These are phyloP conservation scores for Brassica cretica DNA, from an alignment of 345 rosid species.

Conservation along the genomic window DNA sequence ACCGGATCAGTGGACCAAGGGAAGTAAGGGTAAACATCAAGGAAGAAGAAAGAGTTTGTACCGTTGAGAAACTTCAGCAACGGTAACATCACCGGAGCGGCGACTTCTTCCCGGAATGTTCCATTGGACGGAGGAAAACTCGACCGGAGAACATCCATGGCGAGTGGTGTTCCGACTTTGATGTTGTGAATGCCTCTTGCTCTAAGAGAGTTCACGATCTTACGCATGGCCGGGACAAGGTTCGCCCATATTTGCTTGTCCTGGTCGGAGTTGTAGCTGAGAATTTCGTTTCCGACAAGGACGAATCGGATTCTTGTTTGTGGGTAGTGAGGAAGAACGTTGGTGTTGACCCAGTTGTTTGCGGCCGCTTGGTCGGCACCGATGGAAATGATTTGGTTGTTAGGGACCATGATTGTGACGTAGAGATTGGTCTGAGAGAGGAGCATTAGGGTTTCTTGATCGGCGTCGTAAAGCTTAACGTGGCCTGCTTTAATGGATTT, in stretches of 20 bases:
- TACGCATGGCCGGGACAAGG: slow-evolving; percentile 71
- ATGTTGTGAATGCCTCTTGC: slow-evolving; percentile 48
- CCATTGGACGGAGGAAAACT: slow-evolving; percentile 75
- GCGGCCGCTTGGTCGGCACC: slow-evolving; percentile 49
- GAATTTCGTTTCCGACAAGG: slow-evolving; percentile 69
- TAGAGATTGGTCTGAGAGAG: slow-evolving; percentile 52
- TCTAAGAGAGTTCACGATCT: slow-evolving; percentile 48
- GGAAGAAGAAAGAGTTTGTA: slow-evolving; percentile 64
- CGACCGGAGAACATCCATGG: slow-evolving; percentile 60
- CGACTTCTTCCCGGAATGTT: slow-evolving; percentile 54
- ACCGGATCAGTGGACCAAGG: slow-evolving; percentile 59
- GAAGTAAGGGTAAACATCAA: slow-evolving; percentile 79
- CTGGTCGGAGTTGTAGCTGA: slow-evolving; percentile 50
- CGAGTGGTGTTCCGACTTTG: slow-evolving; percentile 71
- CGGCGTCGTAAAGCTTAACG: slow-evolving; percentile 62
- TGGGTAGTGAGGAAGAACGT: slow-evolving; percentile 54
- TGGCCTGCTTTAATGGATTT: slow-evolving; percentile 49
- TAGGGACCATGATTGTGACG: slow-evolving; percentile 68
- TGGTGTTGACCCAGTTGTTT: slow-evolving; percentile 43
- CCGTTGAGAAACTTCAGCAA: slow-evolving; percentile 52
- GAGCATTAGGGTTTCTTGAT: slow-evolving; percentile 53
- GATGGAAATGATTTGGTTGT: slow-evolving; percentile 51
- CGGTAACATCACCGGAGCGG: slow-evolving; percentile 36
- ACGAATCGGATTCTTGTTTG: slow-evolving; percentile 54
- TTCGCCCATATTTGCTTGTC: slow-evolving; percentile 47